These are phyloP conservation scores for Cryphonectria radicalis DNA, from an alignment of 2,329 filamentous ascomycete genomes.

Conservation along the genomic window DNA sequence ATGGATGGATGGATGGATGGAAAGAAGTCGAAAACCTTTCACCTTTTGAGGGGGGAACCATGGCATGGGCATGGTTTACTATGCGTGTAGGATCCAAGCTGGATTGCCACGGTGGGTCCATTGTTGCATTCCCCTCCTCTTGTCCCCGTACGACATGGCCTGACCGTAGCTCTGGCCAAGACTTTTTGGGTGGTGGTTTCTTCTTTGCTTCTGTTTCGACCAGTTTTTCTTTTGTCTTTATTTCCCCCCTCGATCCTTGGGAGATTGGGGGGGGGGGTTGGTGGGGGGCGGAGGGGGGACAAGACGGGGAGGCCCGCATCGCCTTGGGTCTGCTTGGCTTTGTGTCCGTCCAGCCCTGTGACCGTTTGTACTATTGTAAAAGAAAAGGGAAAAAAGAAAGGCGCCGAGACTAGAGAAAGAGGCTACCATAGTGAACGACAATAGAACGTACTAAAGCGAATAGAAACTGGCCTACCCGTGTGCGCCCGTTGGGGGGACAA, in stretches of 20 bases:
- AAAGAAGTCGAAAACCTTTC: background rate
- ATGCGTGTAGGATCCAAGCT: background rate
- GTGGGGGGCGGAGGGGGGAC: background rate
- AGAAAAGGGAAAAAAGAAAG: background rate
- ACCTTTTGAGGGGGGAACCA: background rate
- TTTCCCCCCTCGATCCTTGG: too few species aligned
- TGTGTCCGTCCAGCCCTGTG: background rate
- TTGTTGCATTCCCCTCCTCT: background rate
- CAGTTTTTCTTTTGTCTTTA: too few species aligned
- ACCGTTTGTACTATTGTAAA: background rate
- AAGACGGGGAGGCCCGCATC: background rate
- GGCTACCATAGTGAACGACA: background rate
- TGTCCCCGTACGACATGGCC: background rate
- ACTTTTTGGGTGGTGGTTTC: background rate
- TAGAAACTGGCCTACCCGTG: too few species aligned
- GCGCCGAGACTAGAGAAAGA: background rate
- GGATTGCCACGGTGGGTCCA: background rate
- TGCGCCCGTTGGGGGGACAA: too few species aligned
- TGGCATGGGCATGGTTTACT: background rate
- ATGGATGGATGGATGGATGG: background rate
- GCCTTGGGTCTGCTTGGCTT: constrained; percentile 3
- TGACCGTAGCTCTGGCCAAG: background rate
- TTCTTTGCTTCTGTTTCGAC: background rate
- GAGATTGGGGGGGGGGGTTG: too few species aligned
- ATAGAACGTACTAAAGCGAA: background rate